Percentiles rank a stretch among this genome's conserved stretches.
These are phyloP conservation scores for Odontarrhena argentea DNA, from an alignment of 345 rosid genomes.

Conservation along the genomic window DNA sequence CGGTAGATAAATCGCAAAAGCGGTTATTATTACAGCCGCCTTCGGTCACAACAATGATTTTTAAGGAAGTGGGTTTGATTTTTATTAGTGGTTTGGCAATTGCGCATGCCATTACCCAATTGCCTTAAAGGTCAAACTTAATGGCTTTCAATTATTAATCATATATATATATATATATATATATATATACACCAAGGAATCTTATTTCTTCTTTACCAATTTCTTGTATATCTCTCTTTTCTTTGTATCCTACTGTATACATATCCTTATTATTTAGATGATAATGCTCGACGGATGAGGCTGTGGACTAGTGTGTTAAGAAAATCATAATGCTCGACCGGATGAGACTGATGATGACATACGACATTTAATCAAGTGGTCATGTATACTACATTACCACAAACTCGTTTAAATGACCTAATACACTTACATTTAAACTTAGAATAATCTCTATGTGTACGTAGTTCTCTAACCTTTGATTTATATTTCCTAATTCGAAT, in stretches of 20 bases:
- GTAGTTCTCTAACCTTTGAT: background rate
- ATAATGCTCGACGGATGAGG: no score
- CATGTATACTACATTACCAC: no score
- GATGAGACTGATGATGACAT: no score
- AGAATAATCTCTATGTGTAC: no score
- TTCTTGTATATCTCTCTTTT: background rate
- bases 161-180: no score
- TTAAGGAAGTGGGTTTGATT: constrained; percentile 34
- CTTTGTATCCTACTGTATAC: no score
- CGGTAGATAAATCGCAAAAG: constrained; percentile 15
- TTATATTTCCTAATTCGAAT: background rate
- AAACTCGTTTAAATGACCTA: background rate
- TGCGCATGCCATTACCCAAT: constrained; percentile 36
- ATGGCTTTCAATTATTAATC: constrained; percentile 37
- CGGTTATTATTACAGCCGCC: constrained; percentile 19
- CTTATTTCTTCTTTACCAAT: constrained; percentile 13
- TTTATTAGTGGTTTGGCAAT: constrained; percentile 24
- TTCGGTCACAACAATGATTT: constrained; percentile 1
- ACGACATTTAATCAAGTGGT: no score
- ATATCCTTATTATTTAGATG: no score
- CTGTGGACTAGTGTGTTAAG: no score
- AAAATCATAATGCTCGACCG: no score
- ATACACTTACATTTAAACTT: background rate
- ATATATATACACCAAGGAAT: constrained; percentile 2
- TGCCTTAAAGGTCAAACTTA: constrained; percentile 36